Evolutionary conservation across 768 basidiomycete genomes (phyloP), one percentile per base, ranked within the genome.

Genomic region (Lyophyllum semitale): DNA sequence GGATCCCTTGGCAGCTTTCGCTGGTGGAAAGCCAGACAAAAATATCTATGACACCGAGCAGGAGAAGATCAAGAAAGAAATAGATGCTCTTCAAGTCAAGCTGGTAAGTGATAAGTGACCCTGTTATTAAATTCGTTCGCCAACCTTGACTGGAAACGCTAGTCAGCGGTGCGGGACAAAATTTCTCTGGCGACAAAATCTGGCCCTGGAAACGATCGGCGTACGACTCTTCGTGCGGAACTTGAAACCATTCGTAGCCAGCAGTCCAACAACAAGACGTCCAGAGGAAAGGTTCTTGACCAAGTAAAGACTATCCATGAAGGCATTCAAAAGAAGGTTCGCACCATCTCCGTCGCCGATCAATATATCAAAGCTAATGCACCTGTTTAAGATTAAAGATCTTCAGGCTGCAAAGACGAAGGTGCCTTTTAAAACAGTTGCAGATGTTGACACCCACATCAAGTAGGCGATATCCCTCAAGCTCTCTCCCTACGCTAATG

Each of bases 361-460:
- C 35, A 18, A 26, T 45, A 30, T 46, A 57, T 33, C 54, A 22
- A 38, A 40, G 48, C 5, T 32, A 47, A 48, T 43, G 23, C 38
- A 47, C 40, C 57, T 57, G 26, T 50, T 47, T 13, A 53, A 96
- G 93, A 81, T 87, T 64, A 94, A 95, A 73, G 94, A 93, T 65
- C 77, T 97, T 58, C 88, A 97, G 68, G 79, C 88, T 45, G 80
- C 89, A 6, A 88, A 87, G 70, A 76, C 82, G 26, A 98, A 96
- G 73, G 77, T 81, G 1, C 75, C 83, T 15, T 97, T 83, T 76
- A 95, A 90, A 75, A 86, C 82, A 18, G 85, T 89, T 35, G 86
- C 79, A 13, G 97, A 99, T 51, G 84, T 97, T 42, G 95, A 99
- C 65, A 79, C 82, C 37, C 91, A 89, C 58, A 87, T 98, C 73